Percentiles rank a stretch among this genome's conserved stretches.
phyloP scores from a whole-genome alignment of 179 eudicot genomes.

The Beta corolliflora region DNA sequence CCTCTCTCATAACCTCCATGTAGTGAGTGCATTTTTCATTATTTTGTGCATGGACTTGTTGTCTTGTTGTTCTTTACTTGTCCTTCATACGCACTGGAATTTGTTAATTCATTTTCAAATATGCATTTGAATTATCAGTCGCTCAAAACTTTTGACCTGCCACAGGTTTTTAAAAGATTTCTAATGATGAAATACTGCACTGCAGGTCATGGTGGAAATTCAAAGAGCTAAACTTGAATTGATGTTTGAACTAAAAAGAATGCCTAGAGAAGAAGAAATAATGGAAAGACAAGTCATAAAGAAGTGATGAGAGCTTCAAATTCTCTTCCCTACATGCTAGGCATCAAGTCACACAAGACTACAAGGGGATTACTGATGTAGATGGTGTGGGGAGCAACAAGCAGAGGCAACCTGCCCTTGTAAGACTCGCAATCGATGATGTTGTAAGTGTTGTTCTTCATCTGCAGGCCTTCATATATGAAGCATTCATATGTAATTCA shows the following conservation, averaged over 20 bases:
- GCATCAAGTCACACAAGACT: constrained; percentile 68
- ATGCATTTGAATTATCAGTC: neutral
- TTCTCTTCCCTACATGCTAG: constrained; percentile 59
- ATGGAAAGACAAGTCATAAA: constrained; percentile 46
- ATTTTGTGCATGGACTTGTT: too few species aligned
- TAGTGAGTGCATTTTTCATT: too few species aligned
- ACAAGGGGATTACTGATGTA: constrained; percentile 59
- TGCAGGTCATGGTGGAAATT: constrained; percentile 82
- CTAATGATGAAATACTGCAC: constrained; percentile 29
- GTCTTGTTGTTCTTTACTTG: neutral
- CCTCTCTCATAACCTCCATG: neutral
- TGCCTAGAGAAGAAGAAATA: constrained; percentile 78
- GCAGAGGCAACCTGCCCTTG: constrained; percentile 79
- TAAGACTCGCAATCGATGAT: constrained; percentile 94
- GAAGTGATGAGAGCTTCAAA: constrained; percentile 76
- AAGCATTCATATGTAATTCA: neutral
- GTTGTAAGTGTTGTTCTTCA: constrained; percentile 52
- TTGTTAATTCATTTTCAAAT: neutral
- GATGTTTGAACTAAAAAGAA: constrained; percentile 63
- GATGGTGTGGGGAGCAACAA: constrained; percentile 69
- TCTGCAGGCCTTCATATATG: neutral
- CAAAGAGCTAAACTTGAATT: constrained; percentile 68
- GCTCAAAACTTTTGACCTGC: neutral
- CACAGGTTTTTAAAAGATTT: too few species aligned
- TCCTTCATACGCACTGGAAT: neutral